A percentile compares a stretch with the other conserved stretches of the same genome.
Conservation (phyloP, 2,329 filamentous ascomycete species). For the Fusarium vanettenii region DNA sequence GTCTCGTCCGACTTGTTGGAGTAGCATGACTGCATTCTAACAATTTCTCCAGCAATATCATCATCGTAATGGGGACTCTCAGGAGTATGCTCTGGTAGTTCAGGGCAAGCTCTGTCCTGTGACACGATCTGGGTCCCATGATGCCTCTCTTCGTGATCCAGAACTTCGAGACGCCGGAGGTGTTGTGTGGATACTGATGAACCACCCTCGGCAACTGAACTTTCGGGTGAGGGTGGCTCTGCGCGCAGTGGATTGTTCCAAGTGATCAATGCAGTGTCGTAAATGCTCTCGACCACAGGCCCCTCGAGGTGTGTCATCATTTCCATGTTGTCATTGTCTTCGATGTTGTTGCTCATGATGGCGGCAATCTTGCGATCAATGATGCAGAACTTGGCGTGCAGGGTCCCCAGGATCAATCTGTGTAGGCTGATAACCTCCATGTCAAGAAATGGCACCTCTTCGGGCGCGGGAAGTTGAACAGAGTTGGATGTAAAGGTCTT, state of each 20-base stretch:
- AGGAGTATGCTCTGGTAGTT: slow-evolving; percentile 65
- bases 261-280: slow-evolving; percentile 78
- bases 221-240: slow-evolving; percentile 10
- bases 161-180: neutral
- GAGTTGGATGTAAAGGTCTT: slow-evolving; percentile 68
- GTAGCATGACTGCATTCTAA: slow-evolving; percentile 69
- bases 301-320: slow-evolving; percentile 85
- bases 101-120: neutral
- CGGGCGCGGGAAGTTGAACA: slow-evolving; percentile 69
- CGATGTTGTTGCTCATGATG: slow-evolving; percentile 82
- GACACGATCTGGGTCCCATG: neutral
- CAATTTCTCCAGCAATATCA: slow-evolving; percentile 70
- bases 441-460: slow-evolving; percentile 78
- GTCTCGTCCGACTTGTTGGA: slow-evolving; percentile 63
- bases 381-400: slow-evolving; percentile 83
- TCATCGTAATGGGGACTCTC: slow-evolving; percentile 73
- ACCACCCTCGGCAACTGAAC: slow-evolving; percentile 1
- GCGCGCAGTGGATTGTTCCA: slow-evolving; percentile 70
- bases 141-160: neutral
- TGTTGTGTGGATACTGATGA: neutral
- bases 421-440: slow-evolving; percentile 81
- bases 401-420: slow-evolving; percentile 75
- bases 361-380: slow-evolving; percentile 78
- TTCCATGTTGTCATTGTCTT: slow-evolving; percentile 83
- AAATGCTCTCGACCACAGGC: slow-evolving; percentile 79